phyloP scores from a whole-genome alignment of 805 yeast genomes.

The Monosporozyma siamensis region DNA sequence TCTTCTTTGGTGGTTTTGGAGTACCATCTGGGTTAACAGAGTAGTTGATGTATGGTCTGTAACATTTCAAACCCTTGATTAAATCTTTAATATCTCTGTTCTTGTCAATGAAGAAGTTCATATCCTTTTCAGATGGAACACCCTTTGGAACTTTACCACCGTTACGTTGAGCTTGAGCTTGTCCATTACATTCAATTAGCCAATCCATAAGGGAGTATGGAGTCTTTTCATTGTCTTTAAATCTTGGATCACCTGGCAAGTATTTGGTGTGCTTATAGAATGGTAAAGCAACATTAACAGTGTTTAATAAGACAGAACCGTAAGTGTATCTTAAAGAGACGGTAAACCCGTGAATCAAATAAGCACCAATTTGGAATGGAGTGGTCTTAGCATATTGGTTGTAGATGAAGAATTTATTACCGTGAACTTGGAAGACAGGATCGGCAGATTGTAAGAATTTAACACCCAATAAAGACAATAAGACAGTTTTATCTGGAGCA shows the following conservation, averaged over 20 bases:
- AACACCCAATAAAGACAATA: conserved; percentile 15
- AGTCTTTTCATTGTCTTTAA: conserved; percentile 10
- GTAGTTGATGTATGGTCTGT: conserved; percentile 18
- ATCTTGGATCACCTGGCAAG: conserved; percentile 17
- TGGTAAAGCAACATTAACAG: conserved; percentile 14
- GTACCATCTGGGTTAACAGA: conserved; percentile 17
- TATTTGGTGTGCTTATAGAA: conserved; percentile 17
- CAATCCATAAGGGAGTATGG: conserved; percentile 15
- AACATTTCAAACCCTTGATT: conserved; percentile 15
- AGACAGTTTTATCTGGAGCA: conserved; percentile 10
- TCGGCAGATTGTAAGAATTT: conserved; percentile 11
- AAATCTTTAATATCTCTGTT: conserved; percentile 12
- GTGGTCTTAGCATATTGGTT: conserved; percentile 9
- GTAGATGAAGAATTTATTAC: conserved; percentile 18
- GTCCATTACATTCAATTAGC: conserved; percentile 16
- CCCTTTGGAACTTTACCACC: background rate
- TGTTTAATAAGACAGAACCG: conserved; percentile 16
- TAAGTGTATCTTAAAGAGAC: conserved; percentile 14
- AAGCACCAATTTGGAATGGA: conserved; percentile 17
- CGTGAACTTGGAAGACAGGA: conserved; percentile 15
- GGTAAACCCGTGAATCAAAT: conserved; percentile 16
- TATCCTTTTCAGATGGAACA: conserved; percentile 10
- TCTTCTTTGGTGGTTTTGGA: conserved; percentile 13
- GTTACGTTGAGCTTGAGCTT: conserved; percentile 4
- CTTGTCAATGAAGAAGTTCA: conserved; percentile 14